phyloP scores from a whole-genome alignment of 2,329 filamentous ascomycete genomes.

The Colletotrichum cordylinicola region DNA sequence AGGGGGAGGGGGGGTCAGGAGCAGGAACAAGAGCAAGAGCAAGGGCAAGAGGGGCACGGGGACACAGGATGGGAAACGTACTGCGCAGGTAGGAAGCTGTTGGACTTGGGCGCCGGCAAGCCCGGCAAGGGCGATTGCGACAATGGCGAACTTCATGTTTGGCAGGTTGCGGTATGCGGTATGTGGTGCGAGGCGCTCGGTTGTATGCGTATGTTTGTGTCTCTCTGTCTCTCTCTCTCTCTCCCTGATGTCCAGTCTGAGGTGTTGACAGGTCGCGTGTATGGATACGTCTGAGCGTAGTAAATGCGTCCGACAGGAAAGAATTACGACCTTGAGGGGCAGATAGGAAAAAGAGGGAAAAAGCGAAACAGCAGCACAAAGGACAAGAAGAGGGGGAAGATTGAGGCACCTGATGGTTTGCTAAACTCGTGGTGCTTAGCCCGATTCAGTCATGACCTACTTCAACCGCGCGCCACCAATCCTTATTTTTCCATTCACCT shows the following conservation, averaged over 20 bases:
- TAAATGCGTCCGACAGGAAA: background rate
- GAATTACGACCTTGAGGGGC: background rate
- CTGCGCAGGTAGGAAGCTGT: slow-evolving; percentile 42
- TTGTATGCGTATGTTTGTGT: background rate
- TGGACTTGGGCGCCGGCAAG: slow-evolving; percentile 38
- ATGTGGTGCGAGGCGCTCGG: slow-evolving; percentile 12
- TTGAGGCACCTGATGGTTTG: background rate
- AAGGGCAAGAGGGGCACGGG: background rate
- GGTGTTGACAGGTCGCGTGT: background rate
- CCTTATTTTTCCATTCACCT: background rate
- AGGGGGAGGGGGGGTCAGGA: background rate
- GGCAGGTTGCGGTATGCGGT: background rate
- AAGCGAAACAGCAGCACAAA: background rate
- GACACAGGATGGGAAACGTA: slow-evolving; percentile 30
- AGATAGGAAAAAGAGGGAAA: background rate
- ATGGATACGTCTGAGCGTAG: background rate
- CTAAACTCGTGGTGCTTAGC: background rate
- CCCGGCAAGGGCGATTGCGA: slow-evolving; percentile 33
- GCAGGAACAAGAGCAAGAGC: background rate
- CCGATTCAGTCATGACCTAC: background rate
- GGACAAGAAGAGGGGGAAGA: background rate
- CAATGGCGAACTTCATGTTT: slow-evolving; percentile 41
- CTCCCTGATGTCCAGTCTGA: background rate
- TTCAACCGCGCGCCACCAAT: background rate
- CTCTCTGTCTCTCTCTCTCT: background rate